Evolutionary conservation across 2,329 filamentous ascomycete genomes (phyloP), one percentile per base, ranked within the genome.

Genomic region (Shiraia sp.): DNA sequence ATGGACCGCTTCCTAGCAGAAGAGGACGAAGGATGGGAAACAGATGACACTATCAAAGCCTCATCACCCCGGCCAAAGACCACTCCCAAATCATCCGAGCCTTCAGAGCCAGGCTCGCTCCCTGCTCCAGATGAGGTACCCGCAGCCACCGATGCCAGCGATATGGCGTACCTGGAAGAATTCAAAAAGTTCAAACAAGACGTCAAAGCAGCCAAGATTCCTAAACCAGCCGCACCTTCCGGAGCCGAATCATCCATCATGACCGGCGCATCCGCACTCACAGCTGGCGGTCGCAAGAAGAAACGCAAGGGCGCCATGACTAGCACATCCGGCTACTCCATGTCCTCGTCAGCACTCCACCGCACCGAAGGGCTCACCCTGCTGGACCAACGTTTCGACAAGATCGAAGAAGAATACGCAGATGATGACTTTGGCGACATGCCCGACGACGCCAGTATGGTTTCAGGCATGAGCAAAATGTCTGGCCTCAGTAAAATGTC

Each of bases 171-270:
- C 90, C 79, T 97, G 71, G 83, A 86, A 41, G 88, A 96, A 60
- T 97, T 96, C 73, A 88, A 88, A 58, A 89, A 93, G 65, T 97
- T 95, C 78, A 96, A 97, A 71, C 88, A 87, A 62, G 88, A 91
- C 45, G 70, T 71, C 43, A 81, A 80, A 59, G 57, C 69, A 13
- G 68, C 69, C n/a, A 75, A 59, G 53, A 61, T 54, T 69, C 66
- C 74, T 70, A 49, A 51, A 43, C 61, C 24, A 12, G 70, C 74
- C 2, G 76, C 79, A 1, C 79, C 79, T 12, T 85, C 83, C 3
- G 86, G 86, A 50, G 61, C 86, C 32, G 83, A 87, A 59, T 85
- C 81, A 2, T 87, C 87, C 5, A 75, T 86, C 54, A 80, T 87
- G 74, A 90, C 86, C 2, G 70, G 70, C n/a, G 84, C 86, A 1